Base-by-base conservation (phyloP, 2,329 filamentous ascomycete genomes). In the Penicillium rolfsii region DNA sequence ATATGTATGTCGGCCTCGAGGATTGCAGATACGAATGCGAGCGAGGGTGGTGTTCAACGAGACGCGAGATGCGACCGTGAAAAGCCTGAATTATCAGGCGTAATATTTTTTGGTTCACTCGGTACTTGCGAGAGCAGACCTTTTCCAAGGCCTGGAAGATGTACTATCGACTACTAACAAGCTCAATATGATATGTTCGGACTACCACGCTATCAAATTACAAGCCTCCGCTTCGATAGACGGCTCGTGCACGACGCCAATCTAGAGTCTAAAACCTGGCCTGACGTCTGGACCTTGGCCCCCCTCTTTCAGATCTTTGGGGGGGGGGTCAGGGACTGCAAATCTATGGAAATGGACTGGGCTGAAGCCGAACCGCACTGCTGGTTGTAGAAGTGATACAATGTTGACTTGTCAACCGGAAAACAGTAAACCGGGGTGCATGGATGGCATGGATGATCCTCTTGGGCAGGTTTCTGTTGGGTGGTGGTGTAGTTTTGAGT, bases 11-110 rank as follows among this genome's bases (percentile, higher is more conserved):
- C 30, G 30, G 11, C 30, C 30, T 45, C 12, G 38, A 24, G 22
- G 41, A 12, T 26, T 11, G 41, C 30, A 33, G 45, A 61, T 55
- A 58, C 46, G 61, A 56, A 57, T 61, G 53, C 53, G 53, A 55
- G 30, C 14, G 12, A 8, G 14, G 14, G n/a, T 5, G 7, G 45
- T 30, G 45, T 14, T 12, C 8, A n/a, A 14, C 12, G 7, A 24
- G 12, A 16, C n/a, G 43, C 22, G 26, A 48, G 14, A 48, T 30
- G 45, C 46, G 46, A 38, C 41, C 41, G 26, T 19, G 16, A 24
- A 1, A 1, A 22, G 46, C 46, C 28, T 3, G 9, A 50, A 19
- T 22, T 19, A n/a, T 50, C 46, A 50, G 46, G 46, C 46, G 24
- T 3, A 4, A 12, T 3, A 2, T 36, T 36, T 4, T 36, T 12